Conservation (phyloP, 2,329 filamentous ascomycete species). For the Fusarium continuum region DNA sequence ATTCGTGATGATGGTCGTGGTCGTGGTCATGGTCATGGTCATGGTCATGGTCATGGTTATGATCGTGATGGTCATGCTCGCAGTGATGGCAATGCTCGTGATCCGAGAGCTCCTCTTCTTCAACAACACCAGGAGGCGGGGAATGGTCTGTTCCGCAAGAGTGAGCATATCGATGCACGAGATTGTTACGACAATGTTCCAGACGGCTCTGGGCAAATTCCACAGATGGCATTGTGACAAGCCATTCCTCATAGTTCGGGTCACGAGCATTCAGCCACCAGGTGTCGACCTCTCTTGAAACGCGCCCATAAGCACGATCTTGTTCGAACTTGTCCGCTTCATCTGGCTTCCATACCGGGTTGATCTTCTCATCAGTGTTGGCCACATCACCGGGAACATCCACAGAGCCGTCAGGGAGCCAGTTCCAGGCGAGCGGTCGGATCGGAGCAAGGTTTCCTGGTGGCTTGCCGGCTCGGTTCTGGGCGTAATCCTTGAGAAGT, state of each 20-base stretch:
- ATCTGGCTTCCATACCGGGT: constrained; percentile 61
- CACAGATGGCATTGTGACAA: constrained; percentile 67
- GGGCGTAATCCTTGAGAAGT: constrained; percentile 64
- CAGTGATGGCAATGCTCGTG: constrained; percentile 51
- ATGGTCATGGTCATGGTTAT: background rate
- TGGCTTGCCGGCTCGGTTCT: constrained; percentile 58
- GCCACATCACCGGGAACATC: constrained; percentile 46
- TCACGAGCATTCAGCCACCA: constrained; percentile 72
- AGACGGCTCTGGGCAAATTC: constrained; percentile 67
- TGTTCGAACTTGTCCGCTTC: constrained; percentile 66
- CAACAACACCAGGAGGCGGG: constrained; percentile 47
- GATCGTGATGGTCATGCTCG: constrained; percentile 32
- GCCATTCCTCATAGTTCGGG: constrained; percentile 68
- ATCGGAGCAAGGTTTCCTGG: constrained; percentile 61
- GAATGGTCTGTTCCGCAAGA: constrained; percentile 56
- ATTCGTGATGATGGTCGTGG: constrained; percentile 50
- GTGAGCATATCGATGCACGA: constrained; percentile 64
- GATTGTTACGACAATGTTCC: constrained; percentile 66
- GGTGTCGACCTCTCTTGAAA: constrained; percentile 70
- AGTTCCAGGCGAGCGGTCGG: constrained; percentile 65
- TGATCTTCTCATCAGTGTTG: constrained; percentile 55
- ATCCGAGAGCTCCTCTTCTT: constrained; percentile 52
- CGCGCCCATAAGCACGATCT: constrained; percentile 66
- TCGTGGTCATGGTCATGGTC: constrained; percentile 42
- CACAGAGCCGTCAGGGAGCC: constrained; percentile 55